A percentile compares a stretch with the other conserved stretches of the same genome.
phyloP scores from a whole-genome alignment of 257 asterid species.

The Eucommia ulmoides region DNA sequence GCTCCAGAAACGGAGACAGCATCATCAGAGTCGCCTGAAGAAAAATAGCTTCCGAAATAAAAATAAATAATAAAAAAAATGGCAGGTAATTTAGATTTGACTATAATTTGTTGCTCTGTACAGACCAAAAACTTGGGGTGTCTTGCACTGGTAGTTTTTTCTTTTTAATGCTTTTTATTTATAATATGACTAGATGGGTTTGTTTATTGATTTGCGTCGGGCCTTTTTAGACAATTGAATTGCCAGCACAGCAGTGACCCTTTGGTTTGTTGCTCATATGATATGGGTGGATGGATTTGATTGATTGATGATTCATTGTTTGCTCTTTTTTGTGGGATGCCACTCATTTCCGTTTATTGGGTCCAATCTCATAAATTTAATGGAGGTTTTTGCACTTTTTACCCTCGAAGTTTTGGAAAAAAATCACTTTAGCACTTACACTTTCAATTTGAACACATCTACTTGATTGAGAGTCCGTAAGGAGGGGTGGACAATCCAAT shows the following conservation, averaged over 20 bases:
- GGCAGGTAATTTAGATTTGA: slow-evolving; percentile 16
- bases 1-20: slow-evolving; percentile 39
- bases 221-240: slow-evolving; percentile 19
- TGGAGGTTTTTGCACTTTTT: no score
- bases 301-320: not conserved
- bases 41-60: slow-evolving; percentile 5
- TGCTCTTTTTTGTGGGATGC: no score
- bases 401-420: no score
- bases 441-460: no score
- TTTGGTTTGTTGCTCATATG: slow-evolving; percentile 10
- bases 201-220: slow-evolving; percentile 10
- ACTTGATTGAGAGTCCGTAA: no score
- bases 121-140: slow-evolving; percentile 42
- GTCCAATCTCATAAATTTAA: no score
- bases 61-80: slow-evolving; percentile 10
- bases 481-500: no score
- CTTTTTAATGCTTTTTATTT: slow-evolving; percentile 19
- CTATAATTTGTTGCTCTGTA: slow-evolving; percentile 28
- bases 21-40: slow-evolving; percentile 38
- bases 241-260: slow-evolving; percentile 12
- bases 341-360: no score
- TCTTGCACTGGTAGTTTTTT: slow-evolving; percentile 30
- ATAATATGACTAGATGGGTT: slow-evolving; percentile 9
- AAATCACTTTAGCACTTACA: no score
- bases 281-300: not conserved